A percentile compares a stretch with the other conserved stretches of the same genome.
These are phyloP conservation scores for Diaporthe citriasiana DNA, from an alignment of 2,329 filamentous ascomycete genomes.

Conservation along the genomic window DNA sequence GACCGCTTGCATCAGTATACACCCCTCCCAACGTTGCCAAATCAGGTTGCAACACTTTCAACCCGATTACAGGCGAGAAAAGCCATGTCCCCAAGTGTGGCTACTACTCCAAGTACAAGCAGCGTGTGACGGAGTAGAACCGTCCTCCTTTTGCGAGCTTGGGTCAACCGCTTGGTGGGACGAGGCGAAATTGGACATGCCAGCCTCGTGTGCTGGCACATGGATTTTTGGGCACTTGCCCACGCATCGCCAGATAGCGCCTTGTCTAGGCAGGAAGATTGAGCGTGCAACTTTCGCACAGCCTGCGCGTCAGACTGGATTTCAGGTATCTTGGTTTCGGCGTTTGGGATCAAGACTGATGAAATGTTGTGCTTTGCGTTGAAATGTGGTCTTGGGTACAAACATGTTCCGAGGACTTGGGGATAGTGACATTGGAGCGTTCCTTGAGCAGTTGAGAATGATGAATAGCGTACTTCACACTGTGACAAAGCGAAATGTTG, in stretches of 20 bases:
- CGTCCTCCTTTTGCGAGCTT: not conserved
- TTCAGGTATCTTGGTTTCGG: not conserved
- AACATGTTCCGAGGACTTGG: not conserved
- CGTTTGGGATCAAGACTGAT: constrained; percentile 4
- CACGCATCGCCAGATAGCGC: not conserved
- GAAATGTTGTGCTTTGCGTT: not conserved
- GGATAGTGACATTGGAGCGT: not conserved
- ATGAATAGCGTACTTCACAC: not conserved
- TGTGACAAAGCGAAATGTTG: constrained; percentile 8
- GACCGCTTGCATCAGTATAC: constrained; percentile 68
- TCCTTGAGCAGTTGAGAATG: not conserved
- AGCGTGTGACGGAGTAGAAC: constrained; percentile 56
- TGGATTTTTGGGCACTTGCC: constrained; percentile 23
- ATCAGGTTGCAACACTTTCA: constrained; percentile 85
- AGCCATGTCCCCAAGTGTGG: constrained; percentile 79
- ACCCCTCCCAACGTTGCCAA: constrained; percentile 91
- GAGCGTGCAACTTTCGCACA: not conserved
- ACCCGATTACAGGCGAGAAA: constrained; percentile 80
- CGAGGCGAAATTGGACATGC: not conserved
- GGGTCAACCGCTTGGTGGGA: constrained; percentile 34
- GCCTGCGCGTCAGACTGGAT: not conserved
- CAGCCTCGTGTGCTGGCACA: not conserved
- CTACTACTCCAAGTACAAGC: constrained; percentile 77
- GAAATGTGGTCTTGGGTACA: not conserved
- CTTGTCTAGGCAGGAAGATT: not conserved